Conservation (phyloP, 768 basidiomycete genomes). For the Boletus vermiculosoides region DNA sequence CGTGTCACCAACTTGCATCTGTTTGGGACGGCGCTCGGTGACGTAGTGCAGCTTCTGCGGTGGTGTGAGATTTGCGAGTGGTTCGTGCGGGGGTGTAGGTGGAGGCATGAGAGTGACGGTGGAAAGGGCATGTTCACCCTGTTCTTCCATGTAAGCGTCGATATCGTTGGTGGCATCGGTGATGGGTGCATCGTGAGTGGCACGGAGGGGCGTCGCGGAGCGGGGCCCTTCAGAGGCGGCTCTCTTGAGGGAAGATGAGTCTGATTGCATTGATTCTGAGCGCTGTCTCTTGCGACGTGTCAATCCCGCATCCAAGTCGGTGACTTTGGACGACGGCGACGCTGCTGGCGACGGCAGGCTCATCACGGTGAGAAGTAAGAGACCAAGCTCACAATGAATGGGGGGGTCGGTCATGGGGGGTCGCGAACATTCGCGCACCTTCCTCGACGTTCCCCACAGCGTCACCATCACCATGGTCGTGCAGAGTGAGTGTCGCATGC, state of each 20-base stretch:
- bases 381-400: neutral
- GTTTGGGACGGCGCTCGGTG: conserved; percentile 41
- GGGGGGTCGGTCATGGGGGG: conserved; percentile 13
- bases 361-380: conserved; percentile 34
- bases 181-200: conserved; percentile 17
- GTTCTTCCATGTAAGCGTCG: conserved; percentile 66
- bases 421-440: neutral
- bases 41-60: conserved; percentile 53
- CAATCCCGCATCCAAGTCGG: conserved; percentile 34
- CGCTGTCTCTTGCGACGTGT: conserved; percentile 65
- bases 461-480: neutral
- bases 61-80: conserved; percentile 32
- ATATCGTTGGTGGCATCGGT: conserved; percentile 47
- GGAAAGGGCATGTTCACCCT: conserved; percentile 41
- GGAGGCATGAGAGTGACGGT: conserved; percentile 23
- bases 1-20: conserved; percentile 63
- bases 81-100: conserved; percentile 26
- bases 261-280: conserved; percentile 73
- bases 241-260: conserved; percentile 76
- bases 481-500: neutral
- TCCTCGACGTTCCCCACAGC: neutral
- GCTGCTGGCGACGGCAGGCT: conserved; percentile 41
- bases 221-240: conserved; percentile 66
- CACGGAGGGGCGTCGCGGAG: conserved; percentile 37
- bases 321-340: conserved; percentile 43